phyloP scores from a whole-genome alignment of 2,329 filamentous ascomycete genomes.

The Calonectria leucothoes region DNA sequence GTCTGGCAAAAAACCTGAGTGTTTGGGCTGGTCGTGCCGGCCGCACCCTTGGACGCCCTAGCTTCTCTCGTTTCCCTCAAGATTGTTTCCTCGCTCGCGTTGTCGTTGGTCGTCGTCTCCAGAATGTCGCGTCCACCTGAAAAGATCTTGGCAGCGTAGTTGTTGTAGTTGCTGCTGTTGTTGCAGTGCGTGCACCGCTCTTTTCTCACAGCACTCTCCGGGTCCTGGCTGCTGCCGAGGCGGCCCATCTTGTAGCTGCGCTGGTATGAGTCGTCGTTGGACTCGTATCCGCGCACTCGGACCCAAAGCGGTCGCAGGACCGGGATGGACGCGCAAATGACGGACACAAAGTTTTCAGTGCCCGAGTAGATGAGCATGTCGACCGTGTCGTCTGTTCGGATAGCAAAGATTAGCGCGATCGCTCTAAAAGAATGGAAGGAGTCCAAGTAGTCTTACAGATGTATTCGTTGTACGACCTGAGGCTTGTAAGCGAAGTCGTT shows the following conservation, averaged over 20 bases:
- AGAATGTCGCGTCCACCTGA: background rate
- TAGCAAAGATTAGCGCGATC: background rate
- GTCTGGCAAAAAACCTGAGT: slow-evolving; percentile 1
- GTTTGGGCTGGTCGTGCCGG: background rate
- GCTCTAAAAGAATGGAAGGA: no score
- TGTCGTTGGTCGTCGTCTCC: background rate
- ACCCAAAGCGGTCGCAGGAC: slow-evolving; percentile 14
- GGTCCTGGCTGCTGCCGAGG: slow-evolving; percentile 1
- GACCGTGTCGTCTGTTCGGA: slow-evolving; percentile 23
- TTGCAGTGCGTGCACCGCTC: background rate
- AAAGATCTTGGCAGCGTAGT: background rate
- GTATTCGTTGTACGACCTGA: slow-evolving; percentile 25
- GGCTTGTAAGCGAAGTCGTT: slow-evolving; percentile 14
- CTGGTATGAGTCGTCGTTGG: background rate
- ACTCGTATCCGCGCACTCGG: background rate
- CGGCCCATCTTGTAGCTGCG: slow-evolving; percentile 9
- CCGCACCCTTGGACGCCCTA: background rate
- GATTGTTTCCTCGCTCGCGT: slow-evolving; percentile 3
- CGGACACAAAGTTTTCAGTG: slow-evolving; percentile 32
- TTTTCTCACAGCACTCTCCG: background rate
- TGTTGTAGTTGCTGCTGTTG: background rate
- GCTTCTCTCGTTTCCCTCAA: background rate
- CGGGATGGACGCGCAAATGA: slow-evolving; percentile 31
- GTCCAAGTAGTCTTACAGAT: slow-evolving; percentile 17
- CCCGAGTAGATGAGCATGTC: slow-evolving; percentile 35